Evolutionary conservation across 169 alveolate genomes (phyloP).

Genomic region (Sarcocystis neurona): DNA sequence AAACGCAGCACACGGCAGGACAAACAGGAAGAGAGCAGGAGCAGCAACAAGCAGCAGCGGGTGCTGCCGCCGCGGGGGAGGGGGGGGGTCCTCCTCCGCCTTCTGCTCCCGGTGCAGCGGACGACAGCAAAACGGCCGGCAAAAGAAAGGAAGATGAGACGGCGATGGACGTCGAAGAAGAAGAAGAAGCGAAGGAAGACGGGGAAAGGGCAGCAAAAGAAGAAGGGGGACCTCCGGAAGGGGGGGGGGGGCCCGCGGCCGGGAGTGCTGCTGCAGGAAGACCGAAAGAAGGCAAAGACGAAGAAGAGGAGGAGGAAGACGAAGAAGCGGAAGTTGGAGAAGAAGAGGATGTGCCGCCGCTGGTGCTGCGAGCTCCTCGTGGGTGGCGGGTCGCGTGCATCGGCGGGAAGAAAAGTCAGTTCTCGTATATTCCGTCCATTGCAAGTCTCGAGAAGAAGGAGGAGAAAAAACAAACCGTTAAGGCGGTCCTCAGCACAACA

Average conservation of each 20-base stretch:
- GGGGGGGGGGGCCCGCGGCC: not conserved
- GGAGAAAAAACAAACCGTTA: slow-evolving; percentile 80
- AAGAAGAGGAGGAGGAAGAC: not conserved
- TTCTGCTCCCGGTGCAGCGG: no score
- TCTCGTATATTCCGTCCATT: slow-evolving; percentile 79
- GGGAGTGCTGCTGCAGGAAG: no score
- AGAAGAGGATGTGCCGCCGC: not conserved
- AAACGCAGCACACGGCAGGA: not conserved
- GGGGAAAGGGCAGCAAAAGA: not conserved
- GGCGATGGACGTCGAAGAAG: not conserved
- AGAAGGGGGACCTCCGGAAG: not conserved
- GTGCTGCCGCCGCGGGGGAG: no score
- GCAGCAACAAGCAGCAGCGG: no score
- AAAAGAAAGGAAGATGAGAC: not conserved
- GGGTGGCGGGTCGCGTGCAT: slow-evolving; percentile 84
- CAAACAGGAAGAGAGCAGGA: no score
- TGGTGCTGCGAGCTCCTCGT: slow-evolving; percentile 78
- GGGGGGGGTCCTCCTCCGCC: no score
- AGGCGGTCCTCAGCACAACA: slow-evolving; percentile 75
- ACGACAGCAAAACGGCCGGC: no score
- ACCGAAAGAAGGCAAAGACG: not conserved
- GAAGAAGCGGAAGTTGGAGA: not conserved
- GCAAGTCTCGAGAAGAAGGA: slow-evolving; percentile 74
- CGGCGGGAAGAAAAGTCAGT: slow-evolving; percentile 80
- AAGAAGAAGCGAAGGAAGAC: not conserved